These are phyloP conservation scores for Quercus phellos DNA, from an alignment of 331 rosid species.

Conservation along the genomic window DNA sequence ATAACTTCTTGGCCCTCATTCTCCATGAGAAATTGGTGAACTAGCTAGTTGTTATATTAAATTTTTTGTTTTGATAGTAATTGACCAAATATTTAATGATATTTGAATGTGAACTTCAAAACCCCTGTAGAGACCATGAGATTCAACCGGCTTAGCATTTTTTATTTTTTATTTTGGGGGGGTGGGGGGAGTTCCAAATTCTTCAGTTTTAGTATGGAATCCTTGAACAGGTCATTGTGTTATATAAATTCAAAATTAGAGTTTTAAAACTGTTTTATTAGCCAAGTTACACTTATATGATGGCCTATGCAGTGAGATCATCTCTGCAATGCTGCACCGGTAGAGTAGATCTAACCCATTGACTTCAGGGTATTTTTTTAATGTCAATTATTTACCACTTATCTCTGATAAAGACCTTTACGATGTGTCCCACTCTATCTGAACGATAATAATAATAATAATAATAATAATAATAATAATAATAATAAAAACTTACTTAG, in stretches of 20 bases:
- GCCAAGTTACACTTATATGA: neutral
- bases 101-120: neutral
- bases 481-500: too few species aligned
- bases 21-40: too few species aligned
- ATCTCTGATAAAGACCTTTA: neutral
- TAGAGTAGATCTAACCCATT: conserved; percentile 18
- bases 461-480: too few species aligned
- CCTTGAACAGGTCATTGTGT: neutral
- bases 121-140: neutral
- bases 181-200: neutral
- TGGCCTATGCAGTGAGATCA: conserved; percentile 24
- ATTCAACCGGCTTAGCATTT: neutral
- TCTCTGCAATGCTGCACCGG: neutral
- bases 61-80: neutral
- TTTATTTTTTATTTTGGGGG: too few species aligned
- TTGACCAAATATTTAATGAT: neutral
- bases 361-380: conserved; percentile 11
- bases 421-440: too few species aligned
- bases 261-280: neutral
- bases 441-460: too few species aligned
- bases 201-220: neutral
- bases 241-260: neutral
- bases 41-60: neutral
- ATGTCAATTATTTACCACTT: neutral
- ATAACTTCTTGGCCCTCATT: too few species aligned